A percentile compares a stretch with the other conserved stretches of the same genome.
These are phyloP conservation scores for Lolium rigidum DNA, from an alignment of 176 grass and related monocot genomes.

Conservation along the genomic window DNA sequence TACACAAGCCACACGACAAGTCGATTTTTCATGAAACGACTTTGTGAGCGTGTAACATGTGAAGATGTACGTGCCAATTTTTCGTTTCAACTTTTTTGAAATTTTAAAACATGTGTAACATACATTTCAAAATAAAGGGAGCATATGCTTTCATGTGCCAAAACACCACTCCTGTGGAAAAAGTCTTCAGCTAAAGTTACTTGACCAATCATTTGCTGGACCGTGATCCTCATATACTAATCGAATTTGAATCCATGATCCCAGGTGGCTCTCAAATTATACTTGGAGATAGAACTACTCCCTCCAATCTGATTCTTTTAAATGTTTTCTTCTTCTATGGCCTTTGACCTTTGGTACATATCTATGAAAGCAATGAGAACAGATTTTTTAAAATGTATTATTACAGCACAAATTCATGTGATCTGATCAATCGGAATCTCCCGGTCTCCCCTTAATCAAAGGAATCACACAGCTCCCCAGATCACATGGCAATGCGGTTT, in stretches of 20 bases:
- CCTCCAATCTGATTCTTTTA: neutral
- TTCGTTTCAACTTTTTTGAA: no score
- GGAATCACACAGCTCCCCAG: neutral
- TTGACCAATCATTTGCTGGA: neutral
- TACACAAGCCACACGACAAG: no score
- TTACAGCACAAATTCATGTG: neutral
- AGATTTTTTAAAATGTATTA: neutral
- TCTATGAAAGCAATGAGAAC: neutral
- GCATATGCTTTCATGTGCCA: no score
- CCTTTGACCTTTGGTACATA: neutral
- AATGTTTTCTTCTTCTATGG: neutral
- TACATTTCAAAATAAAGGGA: no score
- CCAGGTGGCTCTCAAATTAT: neutral
- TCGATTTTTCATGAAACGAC: no score
- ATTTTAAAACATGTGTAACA: no score
- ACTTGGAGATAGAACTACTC: neutral
- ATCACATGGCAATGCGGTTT: neutral
- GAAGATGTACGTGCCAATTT: no score
- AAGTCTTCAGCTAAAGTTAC: constrained; percentile 2
- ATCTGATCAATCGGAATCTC: neutral
- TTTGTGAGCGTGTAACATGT: no score
- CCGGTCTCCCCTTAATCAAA: neutral
- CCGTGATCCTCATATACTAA: neutral
- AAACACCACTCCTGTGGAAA: neutral
- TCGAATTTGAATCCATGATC: neutral